Evolutionary conservation across 2,329 filamentous ascomycete genomes (phyloP).

Genomic region (Botrytis aclada): DNA sequence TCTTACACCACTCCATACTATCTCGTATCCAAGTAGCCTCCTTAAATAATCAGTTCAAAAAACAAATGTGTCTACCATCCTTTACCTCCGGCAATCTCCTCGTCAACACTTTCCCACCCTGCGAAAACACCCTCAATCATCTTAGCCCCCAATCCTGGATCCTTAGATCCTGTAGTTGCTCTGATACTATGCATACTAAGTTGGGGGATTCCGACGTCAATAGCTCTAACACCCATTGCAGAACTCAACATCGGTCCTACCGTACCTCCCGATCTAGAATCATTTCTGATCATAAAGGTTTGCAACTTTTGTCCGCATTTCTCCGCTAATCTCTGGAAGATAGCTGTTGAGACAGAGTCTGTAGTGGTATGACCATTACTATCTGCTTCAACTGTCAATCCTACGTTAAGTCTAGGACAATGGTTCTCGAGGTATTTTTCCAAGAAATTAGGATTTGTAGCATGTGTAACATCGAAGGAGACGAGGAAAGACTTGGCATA

Average conservation of each 20-base stretch:
- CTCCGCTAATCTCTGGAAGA: slow-evolving; percentile 76
- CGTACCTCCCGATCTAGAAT: slow-evolving; percentile 83
- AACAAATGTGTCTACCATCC: slow-evolving; percentile 31
- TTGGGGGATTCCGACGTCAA: slow-evolving; percentile 88
- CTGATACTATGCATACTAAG: slow-evolving; percentile 92
- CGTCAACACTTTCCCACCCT: slow-evolving; percentile 78
- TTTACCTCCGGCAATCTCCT: slow-evolving; percentile 56
- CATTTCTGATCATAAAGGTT: slow-evolving; percentile 92
- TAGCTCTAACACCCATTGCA: slow-evolving; percentile 74
- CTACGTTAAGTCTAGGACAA: slow-evolving; percentile 82
- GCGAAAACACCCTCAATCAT: slow-evolving; percentile 89
- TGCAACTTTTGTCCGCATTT: slow-evolving; percentile 71
- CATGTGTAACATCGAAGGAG: slow-evolving; percentile 89
- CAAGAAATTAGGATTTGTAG: slow-evolving; percentile 91
- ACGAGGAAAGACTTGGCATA: slow-evolving; percentile 91
- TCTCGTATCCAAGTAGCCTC: not conserved
- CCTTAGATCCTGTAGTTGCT: slow-evolving; percentile 79
- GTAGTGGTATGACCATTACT: slow-evolving; percentile 96
- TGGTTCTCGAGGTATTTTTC: slow-evolving; percentile 80
- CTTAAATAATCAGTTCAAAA: not conserved
- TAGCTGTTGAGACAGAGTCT: slow-evolving; percentile 77
- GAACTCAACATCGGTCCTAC: slow-evolving; percentile 89
- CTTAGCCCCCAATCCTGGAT: slow-evolving; percentile 84
- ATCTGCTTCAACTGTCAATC: slow-evolving; percentile 76
- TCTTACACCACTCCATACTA: not conserved